Percentiles rank a stretch among this genome's conserved stretches.
Conservation (phyloP, 352 stramenopile genomes). For the Phytopythium cucurbitacearum region DNA sequence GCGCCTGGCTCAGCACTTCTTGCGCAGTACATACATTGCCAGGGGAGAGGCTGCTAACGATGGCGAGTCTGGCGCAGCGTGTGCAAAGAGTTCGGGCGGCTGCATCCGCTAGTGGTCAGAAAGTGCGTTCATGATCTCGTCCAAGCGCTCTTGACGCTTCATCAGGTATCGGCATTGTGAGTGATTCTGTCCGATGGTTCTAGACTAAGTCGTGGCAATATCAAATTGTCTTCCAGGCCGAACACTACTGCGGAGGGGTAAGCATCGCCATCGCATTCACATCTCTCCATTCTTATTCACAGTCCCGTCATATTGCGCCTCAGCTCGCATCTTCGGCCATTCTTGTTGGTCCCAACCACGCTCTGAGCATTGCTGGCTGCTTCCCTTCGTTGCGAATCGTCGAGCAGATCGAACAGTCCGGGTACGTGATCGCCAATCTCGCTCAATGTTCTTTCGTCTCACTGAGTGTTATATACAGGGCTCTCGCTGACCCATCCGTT, state of each 20-base stretch:
- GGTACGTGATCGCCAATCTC: background rate
- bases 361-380: slow-evolving; percentile 29
- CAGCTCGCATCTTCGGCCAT: slow-evolving; percentile 43
- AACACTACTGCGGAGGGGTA: slow-evolving; percentile 31
- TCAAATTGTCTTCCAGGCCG: slow-evolving; percentile 3
- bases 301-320: background rate
- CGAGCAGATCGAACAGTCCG: slow-evolving; percentile 9
- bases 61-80: slow-evolving; percentile 7
- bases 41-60: background rate
- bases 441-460: background rate
- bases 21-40: background rate
- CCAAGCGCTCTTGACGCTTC: slow-evolving; percentile 20
- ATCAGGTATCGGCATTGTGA: slow-evolving; percentile 17
- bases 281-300: background rate
- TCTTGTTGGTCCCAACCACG: slow-evolving; percentile 28
- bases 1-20: background rate
- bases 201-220: too few species aligned
- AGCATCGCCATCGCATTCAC: slow-evolving; percentile 3
- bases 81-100: slow-evolving; percentile 27
- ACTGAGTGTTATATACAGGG: slow-evolving; percentile 4
- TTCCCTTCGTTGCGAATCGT: slow-evolving; percentile 30
- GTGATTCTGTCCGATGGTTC: background rate
- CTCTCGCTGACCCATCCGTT: slow-evolving; percentile 29
- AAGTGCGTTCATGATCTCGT: slow-evolving; percentile 28
- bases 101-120: slow-evolving; percentile 30